phyloP scores from a whole-genome alignment of 495 filamentous ascomycete species.

The Xanthoparmelia taractica region DNA sequence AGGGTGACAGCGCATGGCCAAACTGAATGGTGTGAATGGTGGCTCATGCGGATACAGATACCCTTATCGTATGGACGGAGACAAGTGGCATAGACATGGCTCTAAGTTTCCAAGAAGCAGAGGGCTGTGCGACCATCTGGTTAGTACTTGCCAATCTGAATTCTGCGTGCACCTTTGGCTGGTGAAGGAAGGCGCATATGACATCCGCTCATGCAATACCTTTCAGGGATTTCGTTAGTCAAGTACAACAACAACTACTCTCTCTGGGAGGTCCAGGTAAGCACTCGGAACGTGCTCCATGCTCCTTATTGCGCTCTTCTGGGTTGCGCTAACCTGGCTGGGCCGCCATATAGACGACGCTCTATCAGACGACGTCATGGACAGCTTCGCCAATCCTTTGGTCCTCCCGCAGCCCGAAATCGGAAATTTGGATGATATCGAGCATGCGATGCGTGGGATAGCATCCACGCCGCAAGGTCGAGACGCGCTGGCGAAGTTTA shows the following conservation, averaged over 20 bases:
- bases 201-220: conserved; percentile 13
- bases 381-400: conserved; percentile 55
- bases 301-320: conserved; percentile 9
- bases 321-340: conserved; percentile 27
- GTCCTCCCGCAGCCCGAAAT: conserved; percentile 71
- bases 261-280: conserved; percentile 39
- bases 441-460: conserved; percentile 67
- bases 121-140: conserved; percentile 87
- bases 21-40: conserved; percentile 9
- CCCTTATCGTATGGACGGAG: conserved; percentile 97
- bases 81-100: conserved; percentile 86
- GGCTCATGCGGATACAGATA: conserved; percentile 50
- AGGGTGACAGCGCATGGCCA: conserved; percentile 45
- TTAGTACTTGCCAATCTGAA: conserved; percentile 38
- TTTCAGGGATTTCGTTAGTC: conserved; percentile 70
- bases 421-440: conserved; percentile 71
- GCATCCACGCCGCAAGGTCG: conserved; percentile 67
- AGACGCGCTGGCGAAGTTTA: conserved; percentile 81
- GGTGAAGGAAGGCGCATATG: conserved; percentile 2
- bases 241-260: conserved; percentile 64
- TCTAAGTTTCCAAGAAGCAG: conserved; percentile 94
- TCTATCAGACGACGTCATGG: conserved; percentile 79
- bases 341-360: conserved; percentile 55
- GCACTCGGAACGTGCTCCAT: conserved; percentile 27
- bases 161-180: conserved; percentile 1